Evolutionary conservation across 192 early-diverging fungal species (phyloP).

Genomic region (Lobulomyces angularis): DNA sequence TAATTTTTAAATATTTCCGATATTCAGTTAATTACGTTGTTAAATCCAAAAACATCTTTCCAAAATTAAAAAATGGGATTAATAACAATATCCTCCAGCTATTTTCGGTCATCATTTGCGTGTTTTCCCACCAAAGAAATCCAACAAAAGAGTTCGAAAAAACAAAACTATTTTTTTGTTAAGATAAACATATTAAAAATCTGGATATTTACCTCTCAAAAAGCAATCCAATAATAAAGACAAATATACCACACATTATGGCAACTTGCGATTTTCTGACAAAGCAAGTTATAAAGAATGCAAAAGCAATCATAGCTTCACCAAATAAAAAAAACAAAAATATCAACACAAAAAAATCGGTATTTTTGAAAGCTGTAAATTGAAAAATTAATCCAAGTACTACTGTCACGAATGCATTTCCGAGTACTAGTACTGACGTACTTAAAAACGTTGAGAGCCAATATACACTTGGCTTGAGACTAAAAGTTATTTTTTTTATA

Average conservation of each 20-base stretch:
- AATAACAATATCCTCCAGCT: too few species aligned
- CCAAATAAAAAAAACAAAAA: slow-evolving; percentile 59
- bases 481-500: slow-evolving; percentile 4
- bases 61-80: too few species aligned
- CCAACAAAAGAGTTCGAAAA: slow-evolving; percentile 29
- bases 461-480: slow-evolving; percentile 33
- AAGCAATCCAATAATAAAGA: slow-evolving; percentile 66
- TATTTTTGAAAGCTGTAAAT: slow-evolving; percentile 51
- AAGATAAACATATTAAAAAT: too few species aligned
- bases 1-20: not conserved
- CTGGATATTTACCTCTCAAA: too few species aligned
- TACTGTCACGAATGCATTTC: slow-evolving; percentile 45
- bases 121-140: slow-evolving; percentile 46
- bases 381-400: slow-evolving; percentile 45
- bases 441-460: slow-evolving; percentile 55
- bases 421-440: slow-evolving; percentile 35
- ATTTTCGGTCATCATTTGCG: too few species aligned
- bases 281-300: slow-evolving; percentile 55
- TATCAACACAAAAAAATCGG: slow-evolving; percentile 32
- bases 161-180: too few species aligned
- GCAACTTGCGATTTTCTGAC: slow-evolving; percentile 46
- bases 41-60: slow-evolving; percentile 63
- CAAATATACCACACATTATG: slow-evolving; percentile 60
- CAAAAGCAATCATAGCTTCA: slow-evolving; percentile 57
- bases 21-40: slow-evolving; percentile 20